Evolutionary conservation across 106 monocot species (phyloP), one percentile per base, ranked within the genome.

Genomic region (Chionographis japonica): DNA sequence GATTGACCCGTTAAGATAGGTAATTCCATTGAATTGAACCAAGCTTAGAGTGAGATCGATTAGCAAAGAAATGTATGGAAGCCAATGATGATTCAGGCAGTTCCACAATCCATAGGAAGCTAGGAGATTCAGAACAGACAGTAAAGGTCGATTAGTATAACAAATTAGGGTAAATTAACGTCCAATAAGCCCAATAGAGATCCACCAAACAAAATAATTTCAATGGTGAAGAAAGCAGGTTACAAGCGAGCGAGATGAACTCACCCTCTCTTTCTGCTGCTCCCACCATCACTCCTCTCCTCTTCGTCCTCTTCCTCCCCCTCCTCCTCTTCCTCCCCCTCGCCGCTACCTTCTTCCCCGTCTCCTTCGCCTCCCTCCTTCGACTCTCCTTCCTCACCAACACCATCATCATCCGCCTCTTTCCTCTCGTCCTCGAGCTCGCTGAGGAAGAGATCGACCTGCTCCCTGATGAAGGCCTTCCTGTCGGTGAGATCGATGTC

Each of bases 401-500:
- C 63, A 16, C 65, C 75, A 11, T 69, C 68, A 16, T 60, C 70
- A 14, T 46, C 75, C 0, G 61, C 77, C 20, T 41, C 55, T 19
- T 65, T 73, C n/a, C 66, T 61, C 41, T 63, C 65, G 37, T 61
- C 37, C 10, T 66, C 43, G 37, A 80, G 56, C 62, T 80, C 79
- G 63, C 56, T 72, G 4, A 86, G 70, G 63, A 80, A 88, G 12
- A 91, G 70, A 52, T 95, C 91, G 62, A 95, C 79, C 81, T 95
- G 91, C 72, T 91, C 84, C 39, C 94, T 61, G 36, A 95, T 79
- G 77, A 90, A 88, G 13, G 69, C 67, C 81, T 86, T 90, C 81
- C 68, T 84, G 11, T 77, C 71, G 12, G 81, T 75, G 50, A 95
- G 77, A 70, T 91, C 85, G 62, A 85, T 66, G 19, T 66, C 72